Evolutionary conservation across 1,284 basidiomycete species (phyloP).

Genomic region (Trametes sp.): DNA sequence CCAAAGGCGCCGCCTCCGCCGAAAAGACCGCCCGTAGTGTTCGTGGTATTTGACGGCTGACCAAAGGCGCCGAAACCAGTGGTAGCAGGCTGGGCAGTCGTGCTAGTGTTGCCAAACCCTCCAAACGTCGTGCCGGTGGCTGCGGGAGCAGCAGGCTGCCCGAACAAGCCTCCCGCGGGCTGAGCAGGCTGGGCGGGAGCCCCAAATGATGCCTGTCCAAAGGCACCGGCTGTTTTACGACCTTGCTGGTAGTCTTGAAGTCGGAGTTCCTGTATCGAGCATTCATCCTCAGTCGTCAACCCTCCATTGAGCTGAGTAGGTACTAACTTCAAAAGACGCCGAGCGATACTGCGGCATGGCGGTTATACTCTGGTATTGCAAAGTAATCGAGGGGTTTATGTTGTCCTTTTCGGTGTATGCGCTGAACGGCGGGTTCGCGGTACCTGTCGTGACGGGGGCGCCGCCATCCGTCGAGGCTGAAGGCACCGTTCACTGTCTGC

Average conservation of each 20-base stretch:
- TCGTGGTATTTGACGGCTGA: conserved; percentile 35
- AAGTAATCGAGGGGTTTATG: conserved; percentile 46
- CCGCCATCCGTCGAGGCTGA: conserved; percentile 37
- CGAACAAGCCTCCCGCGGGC: conserved; percentile 40
- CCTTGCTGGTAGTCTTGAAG: conserved; percentile 79
- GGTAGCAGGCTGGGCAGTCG: conserved; percentile 25
- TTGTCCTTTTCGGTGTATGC: conserved; percentile 67
- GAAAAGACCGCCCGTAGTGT: conserved; percentile 49
- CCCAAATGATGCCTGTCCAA: conserved; percentile 56
- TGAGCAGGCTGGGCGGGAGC: conserved; percentile 43
- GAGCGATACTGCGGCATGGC: conserved; percentile 74
- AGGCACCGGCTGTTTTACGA: conserved; percentile 69
- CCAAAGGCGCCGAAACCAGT: conserved; percentile 53
- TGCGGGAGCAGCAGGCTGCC: conserved; percentile 40
- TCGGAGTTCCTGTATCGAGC: conserved; percentile 65
- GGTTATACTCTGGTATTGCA: conserved; percentile 79
- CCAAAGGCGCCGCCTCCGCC: conserved; percentile 42
- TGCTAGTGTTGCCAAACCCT: conserved; percentile 35
- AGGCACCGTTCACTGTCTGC: neutral
- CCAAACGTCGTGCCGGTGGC: conserved; percentile 43
- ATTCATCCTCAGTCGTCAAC: conserved; percentile 14
- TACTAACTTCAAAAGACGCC: conserved; percentile 73
- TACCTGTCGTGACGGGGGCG: conserved; percentile 67
- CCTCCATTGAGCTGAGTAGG: conserved; percentile 18
- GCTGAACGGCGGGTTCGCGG: conserved; percentile 64